Conservation (phyloP, 2,329 filamentous ascomycete species). For the Nakataea oryzae region DNA sequence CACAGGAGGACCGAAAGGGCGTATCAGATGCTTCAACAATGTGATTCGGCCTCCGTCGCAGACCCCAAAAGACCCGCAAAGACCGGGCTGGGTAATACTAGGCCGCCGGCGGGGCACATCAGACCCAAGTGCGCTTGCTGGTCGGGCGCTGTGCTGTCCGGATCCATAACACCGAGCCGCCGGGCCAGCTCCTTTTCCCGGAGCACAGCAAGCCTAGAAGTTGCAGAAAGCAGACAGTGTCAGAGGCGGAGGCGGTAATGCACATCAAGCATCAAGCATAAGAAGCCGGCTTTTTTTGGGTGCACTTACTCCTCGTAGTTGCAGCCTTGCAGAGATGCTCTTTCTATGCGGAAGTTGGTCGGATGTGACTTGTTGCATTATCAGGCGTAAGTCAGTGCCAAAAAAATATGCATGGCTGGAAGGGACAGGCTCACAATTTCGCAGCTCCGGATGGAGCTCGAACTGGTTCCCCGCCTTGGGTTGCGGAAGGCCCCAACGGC, state of each 20-base stretch:
- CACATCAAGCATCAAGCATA: no score
- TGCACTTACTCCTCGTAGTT: not conserved
- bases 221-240: not conserved
- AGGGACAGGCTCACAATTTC: not conserved
- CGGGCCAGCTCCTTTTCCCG: slow-evolving; percentile 12
- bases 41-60: no score
- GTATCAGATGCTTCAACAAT: not conserved
- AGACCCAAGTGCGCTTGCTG: not conserved
- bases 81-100: slow-evolving; percentile 7
- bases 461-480: not conserved
- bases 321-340: not conserved
- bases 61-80: not conserved
- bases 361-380: not conserved
- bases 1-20: not conserved
- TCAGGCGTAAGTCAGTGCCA: not conserved
- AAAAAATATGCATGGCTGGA: not conserved
- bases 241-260: not conserved
- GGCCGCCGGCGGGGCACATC: slow-evolving; percentile 1
- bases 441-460: not conserved
- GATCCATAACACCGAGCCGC: slow-evolving; percentile 2
- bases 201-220: slow-evolving; percentile 7
- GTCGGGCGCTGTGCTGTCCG: slow-evolving; percentile 1
- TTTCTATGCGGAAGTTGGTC: slow-evolving; percentile 2
- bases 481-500: not conserved
- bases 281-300: no score